Conservation (phyloP, 441 rosid genomes). For the Codiaeum variegatum region DNA sequence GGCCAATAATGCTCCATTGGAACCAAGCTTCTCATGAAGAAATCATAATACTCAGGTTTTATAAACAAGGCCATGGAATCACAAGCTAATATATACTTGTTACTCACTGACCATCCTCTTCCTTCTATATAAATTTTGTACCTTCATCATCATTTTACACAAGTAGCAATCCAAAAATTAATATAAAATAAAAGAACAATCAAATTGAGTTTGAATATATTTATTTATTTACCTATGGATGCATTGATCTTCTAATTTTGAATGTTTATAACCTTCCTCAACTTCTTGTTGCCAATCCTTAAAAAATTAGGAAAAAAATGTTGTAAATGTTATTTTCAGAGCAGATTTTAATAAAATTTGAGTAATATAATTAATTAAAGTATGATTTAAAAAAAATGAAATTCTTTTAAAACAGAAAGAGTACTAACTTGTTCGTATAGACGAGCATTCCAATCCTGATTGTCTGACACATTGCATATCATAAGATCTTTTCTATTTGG, state of each 20-base stretch:
- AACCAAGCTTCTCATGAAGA: slow-evolving; percentile 54
- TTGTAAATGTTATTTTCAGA: no score
- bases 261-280: slow-evolving; percentile 55
- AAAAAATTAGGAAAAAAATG: no score
- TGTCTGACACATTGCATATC: slow-evolving; percentile 45
- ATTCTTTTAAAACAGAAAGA: no score
- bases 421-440: slow-evolving; percentile 35
- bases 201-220: no score
- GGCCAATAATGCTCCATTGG: slow-evolving; percentile 81
- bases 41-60: slow-evolving; percentile 53
- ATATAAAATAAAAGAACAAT: no score
- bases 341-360: no score
- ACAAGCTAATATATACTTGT: slow-evolving; percentile 73
- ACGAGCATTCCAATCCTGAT: slow-evolving; percentile 49
- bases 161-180: not conserved
- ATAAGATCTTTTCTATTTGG: slow-evolving; percentile 37
- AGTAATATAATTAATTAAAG: no score
- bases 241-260: slow-evolving; percentile 63
- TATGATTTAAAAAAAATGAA: no score
- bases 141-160: slow-evolving; percentile 7
- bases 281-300: slow-evolving; percentile 63
- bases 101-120: slow-evolving; percentile 45
- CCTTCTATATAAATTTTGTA: slow-evolving; percentile 25
- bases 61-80: slow-evolving; percentile 51
- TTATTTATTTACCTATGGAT: slow-evolving; percentile 48